Percentiles rank a stretch among this genome's conserved stretches.
These are phyloP conservation scores for Lipomyces yamanashiensis DNA, from an alignment of 805 yeast genomes.

Conservation along the genomic window DNA sequence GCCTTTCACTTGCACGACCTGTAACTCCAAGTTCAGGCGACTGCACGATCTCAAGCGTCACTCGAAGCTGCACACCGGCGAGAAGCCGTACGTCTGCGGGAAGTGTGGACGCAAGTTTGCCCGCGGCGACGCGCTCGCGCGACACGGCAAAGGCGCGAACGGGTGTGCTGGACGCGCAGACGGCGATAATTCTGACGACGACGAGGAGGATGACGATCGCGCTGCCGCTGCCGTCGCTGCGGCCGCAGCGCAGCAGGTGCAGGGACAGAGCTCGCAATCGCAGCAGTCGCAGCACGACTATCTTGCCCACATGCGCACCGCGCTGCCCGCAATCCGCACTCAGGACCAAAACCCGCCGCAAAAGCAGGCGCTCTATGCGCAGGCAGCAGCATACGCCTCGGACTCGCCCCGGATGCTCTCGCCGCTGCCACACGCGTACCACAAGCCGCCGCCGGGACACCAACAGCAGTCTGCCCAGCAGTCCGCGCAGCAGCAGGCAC, in stretches of 20 bases:
- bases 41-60: slow-evolving; percentile 79
- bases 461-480: slow-evolving; percentile 12
- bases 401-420: slow-evolving; percentile 31
- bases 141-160: slow-evolving; percentile 61
- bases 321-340: slow-evolving; percentile 29
- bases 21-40: slow-evolving; percentile 67
- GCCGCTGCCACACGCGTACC: slow-evolving; percentile 33
- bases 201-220: slow-evolving; percentile 23
- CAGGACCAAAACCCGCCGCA: slow-evolving; percentile 13
- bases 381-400: slow-evolving; percentile 5
- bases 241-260: neutral
- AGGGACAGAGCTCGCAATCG: slow-evolving; percentile 12
- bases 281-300: slow-evolving; percentile 18
- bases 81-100: slow-evolving; percentile 58
- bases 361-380: slow-evolving; percentile 14
- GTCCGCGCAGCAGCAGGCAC: neutral
- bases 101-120: slow-evolving; percentile 43
- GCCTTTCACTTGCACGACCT: slow-evolving; percentile 66
- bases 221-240: neutral
- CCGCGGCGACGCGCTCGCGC: slow-evolving; percentile 72
- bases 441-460: slow-evolving; percentile 14
- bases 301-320: slow-evolving; percentile 6
- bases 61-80: slow-evolving; percentile 75
- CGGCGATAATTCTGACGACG: slow-evolving; percentile 30
- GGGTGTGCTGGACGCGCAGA: slow-evolving; percentile 42